Conservation (phyloP, 345 rosid species). For the Melastoma malabathricum region DNA sequence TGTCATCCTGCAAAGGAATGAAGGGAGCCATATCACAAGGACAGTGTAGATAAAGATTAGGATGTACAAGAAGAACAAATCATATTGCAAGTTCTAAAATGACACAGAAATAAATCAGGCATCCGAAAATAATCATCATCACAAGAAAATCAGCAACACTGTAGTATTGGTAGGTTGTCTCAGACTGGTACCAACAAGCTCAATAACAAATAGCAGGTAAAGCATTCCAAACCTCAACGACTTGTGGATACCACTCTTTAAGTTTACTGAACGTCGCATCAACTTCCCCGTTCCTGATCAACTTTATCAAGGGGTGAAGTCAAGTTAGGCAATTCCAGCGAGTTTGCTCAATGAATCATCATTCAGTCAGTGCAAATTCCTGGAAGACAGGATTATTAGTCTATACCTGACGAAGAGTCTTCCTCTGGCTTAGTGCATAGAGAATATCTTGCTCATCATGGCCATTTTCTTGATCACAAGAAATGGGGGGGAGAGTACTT, state of each 20-base stretch:
- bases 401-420: slow-evolving; percentile 65
- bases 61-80: too few species aligned
- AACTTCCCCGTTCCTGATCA: slow-evolving; percentile 71
- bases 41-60: too few species aligned
- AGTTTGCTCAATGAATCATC: too few species aligned
- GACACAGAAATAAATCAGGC: too few species aligned
- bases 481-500: slow-evolving; percentile 59
- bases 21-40: too few species aligned
- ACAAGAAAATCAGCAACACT: too few species aligned
- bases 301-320: slow-evolving; percentile 29
- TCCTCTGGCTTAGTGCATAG: slow-evolving; percentile 69
- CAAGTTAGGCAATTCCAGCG: slow-evolving; percentile 10
- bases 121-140: too few species aligned
- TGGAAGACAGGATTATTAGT: neutral
- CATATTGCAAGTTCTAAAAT: too few species aligned
- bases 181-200: too few species aligned
- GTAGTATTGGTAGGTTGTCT: too few species aligned
- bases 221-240: slow-evolving; percentile 48
- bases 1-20: slow-evolving; percentile 55
- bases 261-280: slow-evolving; percentile 55
- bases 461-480: slow-evolving; percentile 49
- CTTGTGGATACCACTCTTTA: slow-evolving; percentile 70
- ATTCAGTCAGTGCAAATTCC: too few species aligned
- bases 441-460: slow-evolving; percentile 40
- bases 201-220: neutral